Base-by-base conservation (phyloP, 345 rosid species). In the Sisymbrium irio region DNA sequence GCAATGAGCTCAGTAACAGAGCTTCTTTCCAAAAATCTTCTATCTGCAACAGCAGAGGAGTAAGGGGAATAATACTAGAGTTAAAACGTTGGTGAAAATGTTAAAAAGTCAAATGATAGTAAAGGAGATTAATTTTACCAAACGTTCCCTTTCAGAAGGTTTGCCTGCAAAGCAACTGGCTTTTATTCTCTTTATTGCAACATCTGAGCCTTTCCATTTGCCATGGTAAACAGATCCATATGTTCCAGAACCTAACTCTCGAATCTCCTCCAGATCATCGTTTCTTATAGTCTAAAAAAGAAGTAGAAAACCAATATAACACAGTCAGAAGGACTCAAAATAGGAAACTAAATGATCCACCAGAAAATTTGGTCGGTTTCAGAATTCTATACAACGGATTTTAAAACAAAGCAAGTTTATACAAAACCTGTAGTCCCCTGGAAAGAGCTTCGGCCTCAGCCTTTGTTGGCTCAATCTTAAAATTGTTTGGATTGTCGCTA, bases 11-110 rank as follows among this genome's bases (percentile, higher is more conserved):
- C 81, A 95, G 83, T 76, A 88, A 81, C 82, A 84, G 79, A 35
- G 99, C 98, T 83, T 95, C 99, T 82, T 86, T 95, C 99, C 99
- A 95, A 78, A 95, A 95, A 82, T 95, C 99, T 5, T 91, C 92
- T 55, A 95, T 95, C 99, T 95, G 75, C 65, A 80, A 72, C 65
- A 76, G 57, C 66, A 83, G 36, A 50, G 10, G 39, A 32, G 46
- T 44, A 69, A 63, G 71, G 57, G 72, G 17, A 42, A 65, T 49
- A 10, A 68, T 30, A 68, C 4, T 68, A 22, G 54, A 56, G 25
- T 40, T 55, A 9, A n/a, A n/a, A 20, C 9, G 13, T 59, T 13
- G 49, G 50, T 14, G 41, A 64, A 36, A 11, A 11, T 17, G 42
- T 15, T 9, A 14, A 4, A 30, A 27, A 37, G 25, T 14, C 41